Evolutionary conservation across 768 basidiomycete genomes (phyloP).

Genomic region (Glaciozyma antarctica): DNA sequence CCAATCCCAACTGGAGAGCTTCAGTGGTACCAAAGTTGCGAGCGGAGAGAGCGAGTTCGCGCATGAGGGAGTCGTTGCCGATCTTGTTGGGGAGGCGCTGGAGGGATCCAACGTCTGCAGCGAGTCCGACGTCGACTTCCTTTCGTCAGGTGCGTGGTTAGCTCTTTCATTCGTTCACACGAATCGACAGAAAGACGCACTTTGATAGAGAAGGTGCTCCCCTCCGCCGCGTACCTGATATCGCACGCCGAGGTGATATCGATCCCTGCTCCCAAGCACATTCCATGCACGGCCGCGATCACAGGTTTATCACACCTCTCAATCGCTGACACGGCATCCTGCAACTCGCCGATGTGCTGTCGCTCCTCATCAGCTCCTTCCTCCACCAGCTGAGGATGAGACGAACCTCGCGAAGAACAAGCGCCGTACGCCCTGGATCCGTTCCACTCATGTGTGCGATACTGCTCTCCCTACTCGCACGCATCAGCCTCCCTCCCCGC

Average conservation of each 20-base stretch:
- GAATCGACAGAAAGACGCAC: conserved; percentile 46
- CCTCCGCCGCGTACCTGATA: conserved; percentile 60
- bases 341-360: conserved; percentile 47
- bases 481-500: background rate
- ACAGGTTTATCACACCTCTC: conserved; percentile 67
- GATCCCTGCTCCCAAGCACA: conserved; percentile 61
- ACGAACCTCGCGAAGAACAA: conserved; percentile 42
- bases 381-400: no score
- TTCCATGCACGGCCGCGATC: conserved; percentile 69
- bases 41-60: conserved; percentile 68
- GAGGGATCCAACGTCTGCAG: conserved; percentile 78
- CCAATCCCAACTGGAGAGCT: conserved; percentile 59
- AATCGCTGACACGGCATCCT: conserved; percentile 59
- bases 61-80: conserved; percentile 60
- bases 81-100: conserved; percentile 69
- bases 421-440: conserved; percentile 52
- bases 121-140: conserved; percentile 73
- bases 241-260: conserved; percentile 71
- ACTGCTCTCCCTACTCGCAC: background rate
- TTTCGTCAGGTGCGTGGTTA: conserved; percentile 68
- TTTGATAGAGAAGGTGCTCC: conserved; percentile 62
- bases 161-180: no score
- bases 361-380: no score
- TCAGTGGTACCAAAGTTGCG: conserved; percentile 60
- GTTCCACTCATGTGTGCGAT: background rate